Percentiles rank a stretch among this genome's conserved stretches.
Conservation (phyloP, 306 rosid genomes). For the Myrica gale region DNA sequence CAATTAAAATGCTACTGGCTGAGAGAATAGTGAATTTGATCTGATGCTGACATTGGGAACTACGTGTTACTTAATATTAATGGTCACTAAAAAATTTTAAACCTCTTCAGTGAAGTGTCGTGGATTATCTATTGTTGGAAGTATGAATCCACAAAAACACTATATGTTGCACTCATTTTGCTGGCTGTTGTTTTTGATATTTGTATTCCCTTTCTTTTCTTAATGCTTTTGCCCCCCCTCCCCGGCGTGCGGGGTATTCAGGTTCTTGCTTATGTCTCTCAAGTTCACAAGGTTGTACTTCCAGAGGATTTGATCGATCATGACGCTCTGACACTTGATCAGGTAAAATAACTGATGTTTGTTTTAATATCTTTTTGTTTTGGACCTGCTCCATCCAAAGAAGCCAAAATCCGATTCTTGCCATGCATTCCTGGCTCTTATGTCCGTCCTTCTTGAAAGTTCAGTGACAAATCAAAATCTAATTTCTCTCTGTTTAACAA, state of each 20-base stretch:
- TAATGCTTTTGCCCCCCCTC: background rate
- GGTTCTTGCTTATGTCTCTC: constrained; percentile 94
- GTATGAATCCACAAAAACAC: background rate
- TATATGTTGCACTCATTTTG: background rate
- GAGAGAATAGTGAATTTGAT: background rate
- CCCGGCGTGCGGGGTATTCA: constrained; percentile 26
- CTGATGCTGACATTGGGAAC: background rate
- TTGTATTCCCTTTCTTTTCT: constrained; percentile 12
- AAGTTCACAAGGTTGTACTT: constrained; percentile 81
- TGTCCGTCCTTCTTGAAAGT: too few relatives aligned
- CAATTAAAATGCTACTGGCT: background rate
- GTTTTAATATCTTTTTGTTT: background rate
- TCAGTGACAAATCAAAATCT: too few relatives aligned
- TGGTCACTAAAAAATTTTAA: background rate
- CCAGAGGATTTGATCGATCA: constrained; percentile 68
- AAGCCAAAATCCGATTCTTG: constrained; percentile 17
- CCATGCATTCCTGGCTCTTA: background rate
- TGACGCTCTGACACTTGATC: constrained; percentile 59
- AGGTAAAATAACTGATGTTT: constrained; percentile 32
- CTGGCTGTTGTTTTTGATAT: background rate
- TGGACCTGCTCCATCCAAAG: background rate
- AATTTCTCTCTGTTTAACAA: background rate
- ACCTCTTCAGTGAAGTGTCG: background rate
- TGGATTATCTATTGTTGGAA: background rate
- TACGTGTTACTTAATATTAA: background rate